Evolutionary conservation across 1,284 basidiomycete genomes (phyloP).

Genomic region (Porogramme epimiltina): DNA sequence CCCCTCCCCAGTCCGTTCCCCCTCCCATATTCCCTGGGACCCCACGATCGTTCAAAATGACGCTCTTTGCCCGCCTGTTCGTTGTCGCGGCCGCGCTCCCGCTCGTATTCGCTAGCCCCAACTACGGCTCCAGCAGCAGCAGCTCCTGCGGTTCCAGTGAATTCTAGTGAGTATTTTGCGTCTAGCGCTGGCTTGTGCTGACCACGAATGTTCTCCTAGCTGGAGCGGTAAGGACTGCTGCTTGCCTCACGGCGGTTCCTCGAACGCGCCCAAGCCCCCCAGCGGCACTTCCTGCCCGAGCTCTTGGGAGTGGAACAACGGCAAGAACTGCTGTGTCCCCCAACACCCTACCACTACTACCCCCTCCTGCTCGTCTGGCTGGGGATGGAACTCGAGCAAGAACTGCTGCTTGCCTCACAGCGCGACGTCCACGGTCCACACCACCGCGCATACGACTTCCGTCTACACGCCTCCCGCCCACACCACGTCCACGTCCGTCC

Average conservation of each 20-base stretch:
- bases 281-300: constrained; percentile 46
- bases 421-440: constrained; percentile 1
- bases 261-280: constrained; percentile 44
- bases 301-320: constrained; percentile 34
- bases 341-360: constrained; percentile 24
- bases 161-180: constrained; percentile 27
- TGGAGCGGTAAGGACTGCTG: constrained; percentile 48
- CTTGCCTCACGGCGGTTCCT: constrained; percentile 48
- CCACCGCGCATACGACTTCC: background rate
- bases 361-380: constrained; percentile 45
- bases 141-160: constrained; percentile 11
- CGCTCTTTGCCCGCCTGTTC: constrained; percentile 29
- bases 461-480: constrained; percentile 1
- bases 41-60: constrained; percentile 33
- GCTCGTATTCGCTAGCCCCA: constrained; percentile 26
- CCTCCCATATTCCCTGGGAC: constrained; percentile 14
- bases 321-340: constrained; percentile 53
- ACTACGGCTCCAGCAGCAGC: background rate
- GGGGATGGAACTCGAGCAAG: constrained; percentile 39
- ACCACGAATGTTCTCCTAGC: constrained; percentile 33
- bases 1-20: constrained; percentile 27
- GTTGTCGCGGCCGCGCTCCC: constrained; percentile 31
- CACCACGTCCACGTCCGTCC: background rate
- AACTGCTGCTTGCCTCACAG: constrained; percentile 49
- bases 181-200: background rate